Percentiles rank a stretch among this genome's conserved stretches.
These are phyloP conservation scores for Colletotrichum sansevieriae DNA, from an alignment of 2,329 filamentous ascomycete species.

Conservation along the genomic window DNA sequence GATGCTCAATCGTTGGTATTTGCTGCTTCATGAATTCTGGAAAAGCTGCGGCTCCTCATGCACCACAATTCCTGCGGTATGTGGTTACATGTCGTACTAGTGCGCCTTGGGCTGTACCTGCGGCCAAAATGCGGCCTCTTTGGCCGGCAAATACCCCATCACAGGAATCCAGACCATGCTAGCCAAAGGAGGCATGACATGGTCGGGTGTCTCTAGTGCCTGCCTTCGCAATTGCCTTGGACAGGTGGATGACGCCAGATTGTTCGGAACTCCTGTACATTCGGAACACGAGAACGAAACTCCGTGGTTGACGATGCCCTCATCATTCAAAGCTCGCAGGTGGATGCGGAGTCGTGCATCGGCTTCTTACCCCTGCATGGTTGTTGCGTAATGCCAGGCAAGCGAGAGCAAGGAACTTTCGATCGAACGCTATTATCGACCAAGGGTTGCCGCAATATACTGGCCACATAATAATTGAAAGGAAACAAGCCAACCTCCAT, in stretches of 20 bases:
- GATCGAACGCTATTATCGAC: conserved; percentile 14
- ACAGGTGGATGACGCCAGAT: conserved; percentile 12
- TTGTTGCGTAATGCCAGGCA: conserved; percentile 12
- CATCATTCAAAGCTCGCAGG: not conserved
- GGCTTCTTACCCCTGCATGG: conserved; percentile 11
- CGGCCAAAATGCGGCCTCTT: conserved; percentile 34
- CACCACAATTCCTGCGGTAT: conserved; percentile 22
- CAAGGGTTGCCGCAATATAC: conserved; percentile 8
- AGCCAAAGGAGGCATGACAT: conserved; percentile 7
- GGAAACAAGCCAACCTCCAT: conserved; percentile 1
- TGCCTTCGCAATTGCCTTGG: not conserved
- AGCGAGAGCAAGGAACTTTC: conserved; percentile 23
- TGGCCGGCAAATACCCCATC: conserved; percentile 26
- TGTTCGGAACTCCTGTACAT: not conserved
- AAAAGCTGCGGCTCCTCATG: conserved; percentile 7
- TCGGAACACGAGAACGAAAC: not conserved
- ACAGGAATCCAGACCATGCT: conserved; percentile 3
- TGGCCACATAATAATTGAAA: not conserved
- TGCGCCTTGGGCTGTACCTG: conserved; percentile 24
- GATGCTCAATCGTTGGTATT: not conserved
- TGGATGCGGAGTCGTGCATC: conserved; percentile 1
- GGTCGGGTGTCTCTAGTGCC: not conserved
- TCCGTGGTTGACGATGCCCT: conserved; percentile 8
- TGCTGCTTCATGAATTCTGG: conserved; percentile 3
- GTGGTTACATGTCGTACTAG: conserved; percentile 39